Evolutionary conservation across 2,329 filamentous ascomycete genomes (phyloP), one percentile per base, ranked within the genome.

Genomic region (Xylaria sp.): DNA sequence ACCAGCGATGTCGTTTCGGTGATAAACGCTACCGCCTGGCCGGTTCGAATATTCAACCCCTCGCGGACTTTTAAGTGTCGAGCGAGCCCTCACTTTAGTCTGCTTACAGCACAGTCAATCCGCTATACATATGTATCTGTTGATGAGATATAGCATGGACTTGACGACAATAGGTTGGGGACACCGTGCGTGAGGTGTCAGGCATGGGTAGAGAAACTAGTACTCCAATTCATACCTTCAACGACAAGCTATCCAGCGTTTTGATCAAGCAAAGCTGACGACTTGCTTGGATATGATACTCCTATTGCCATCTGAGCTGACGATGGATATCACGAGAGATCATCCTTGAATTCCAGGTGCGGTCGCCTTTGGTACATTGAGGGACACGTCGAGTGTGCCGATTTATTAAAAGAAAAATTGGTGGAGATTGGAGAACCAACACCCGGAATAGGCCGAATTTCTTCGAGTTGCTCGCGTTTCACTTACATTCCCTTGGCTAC

Each of bases 121-220:
- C 32, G 39, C 60, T 59, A 41, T 59, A 36, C 39, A 63, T 50
- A 58, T 52, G n/a, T 63, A 53, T 46, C 46, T 4, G 15, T 25
- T 2, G n/a, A 52, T 12, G 58, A 10, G 30, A n/a, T n/a, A 15
- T 34, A 36, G 34, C n/a, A 23, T 25, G 9, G 23, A 15, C 55
- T 62, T 62, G 45, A 43, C 46, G 36, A 36, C 30, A 34, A 57
- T 30, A 41, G 28, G 36, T 25, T 23, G 28, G 25, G 55, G 36
- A 28, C 52, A 58, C 43, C 9, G 59, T 43, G 52, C 30, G 20
- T 57, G 20, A 43, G 43, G 52, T 23, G 20, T 57, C 28, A 43
- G 43, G n/a, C 23, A 39, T 32, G 32, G 32, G 15, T 52, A 32
- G 25, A 60, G 10, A 41, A 50, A 23, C 56, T 48, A 56, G 30